Base-by-base conservation (phyloP, 768 basidiomycete genomes). In the Phylloporus rhodoxanthus region DNA sequence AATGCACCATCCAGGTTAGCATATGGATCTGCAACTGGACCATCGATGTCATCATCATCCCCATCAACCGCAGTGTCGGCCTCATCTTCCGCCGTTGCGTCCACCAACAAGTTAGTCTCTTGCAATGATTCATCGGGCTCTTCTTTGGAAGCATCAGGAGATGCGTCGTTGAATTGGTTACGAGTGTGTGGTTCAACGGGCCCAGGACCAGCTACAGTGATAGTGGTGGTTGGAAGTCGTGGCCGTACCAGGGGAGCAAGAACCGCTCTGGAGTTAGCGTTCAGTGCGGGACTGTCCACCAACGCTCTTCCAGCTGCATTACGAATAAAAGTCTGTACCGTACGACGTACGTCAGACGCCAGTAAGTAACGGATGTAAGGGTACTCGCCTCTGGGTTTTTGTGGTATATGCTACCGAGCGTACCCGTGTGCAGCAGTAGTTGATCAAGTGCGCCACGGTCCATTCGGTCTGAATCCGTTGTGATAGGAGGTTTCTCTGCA, bases 381-480 rank as follows among this genome's bases (percentile, higher is more conserved):
- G 28, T 38, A 57, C 73, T 56, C 38, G 88, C 90, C 78, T 95
- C 90, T 14, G 94, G 94, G 59, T 93, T 93, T 72, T 97, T 96
- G 74, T 97, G 95, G 68, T 97, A 99, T 51, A 99, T 95, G 52
- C 91, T 94, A 23, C 92, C 88, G 25, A 98, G 71, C 11, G 91
- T 93, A 5, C 91, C 95, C 0, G 95, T 93, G 67, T 98, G 93
- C 28, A 99, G 69, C 37, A 99, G 70, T 11, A 99, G 75, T 60
- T 97, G 94, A 69, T 99, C 96, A 36, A 99, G 79, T 43, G 94
- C 87, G 15, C 92, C 91, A 58, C 94, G 82, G 60, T 98, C 95
- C 91, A 99, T 96, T 47, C 91, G 75, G 62, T 99, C 96, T 4
- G 93, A 91, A 65, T 98, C 95, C 2, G 91, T 98, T n/a, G 92